Conservation (phyloP, 1,284 basidiomycete species). For the Fomitopsis betulina region DNA sequence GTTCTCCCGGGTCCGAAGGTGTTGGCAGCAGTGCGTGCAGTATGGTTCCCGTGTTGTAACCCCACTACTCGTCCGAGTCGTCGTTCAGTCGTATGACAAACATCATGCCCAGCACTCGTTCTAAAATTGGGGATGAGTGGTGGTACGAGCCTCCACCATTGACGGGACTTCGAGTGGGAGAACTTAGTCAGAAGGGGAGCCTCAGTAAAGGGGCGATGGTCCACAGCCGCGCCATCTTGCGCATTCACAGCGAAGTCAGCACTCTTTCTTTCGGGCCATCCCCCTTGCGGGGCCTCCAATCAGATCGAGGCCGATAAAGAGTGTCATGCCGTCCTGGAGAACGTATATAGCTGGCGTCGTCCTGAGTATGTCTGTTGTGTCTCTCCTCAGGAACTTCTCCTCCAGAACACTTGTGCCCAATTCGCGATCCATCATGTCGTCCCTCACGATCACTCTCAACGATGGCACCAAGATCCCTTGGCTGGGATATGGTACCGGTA, state of each 20-base stretch:
- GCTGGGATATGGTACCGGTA: slow-evolving; percentile 70
- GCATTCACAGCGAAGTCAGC: background rate
- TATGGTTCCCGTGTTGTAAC: no score
- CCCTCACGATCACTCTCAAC: slow-evolving; percentile 46
- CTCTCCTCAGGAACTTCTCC: slow-evolving; percentile 18
- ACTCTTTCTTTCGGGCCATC: background rate
- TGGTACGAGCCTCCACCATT: no score
- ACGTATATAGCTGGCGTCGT: slow-evolving; percentile 5
- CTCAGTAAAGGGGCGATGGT: background rate
- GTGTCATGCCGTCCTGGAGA: slow-evolving; percentile 9
- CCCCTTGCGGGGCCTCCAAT: background rate
- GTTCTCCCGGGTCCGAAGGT: no score
- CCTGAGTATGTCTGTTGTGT: slow-evolving; percentile 12
- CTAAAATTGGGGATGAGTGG: no score
- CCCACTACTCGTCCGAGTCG: no score
- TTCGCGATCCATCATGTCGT: slow-evolving; percentile 26
- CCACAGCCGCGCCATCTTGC: slow-evolving; percentile 1
- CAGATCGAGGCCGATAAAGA: background rate
- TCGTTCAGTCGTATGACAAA: no score
- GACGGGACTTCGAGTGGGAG: no score
- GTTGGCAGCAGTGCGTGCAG: no score
- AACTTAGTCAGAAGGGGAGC: background rate
- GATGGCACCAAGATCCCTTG: slow-evolving; percentile 54
- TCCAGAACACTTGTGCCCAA: slow-evolving; percentile 5
- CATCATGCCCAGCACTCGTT: no score